Evolutionary conservation across 164 flowering plant genomes (phyloP).

Genomic region (Chloranthus sessilifolius): DNA sequence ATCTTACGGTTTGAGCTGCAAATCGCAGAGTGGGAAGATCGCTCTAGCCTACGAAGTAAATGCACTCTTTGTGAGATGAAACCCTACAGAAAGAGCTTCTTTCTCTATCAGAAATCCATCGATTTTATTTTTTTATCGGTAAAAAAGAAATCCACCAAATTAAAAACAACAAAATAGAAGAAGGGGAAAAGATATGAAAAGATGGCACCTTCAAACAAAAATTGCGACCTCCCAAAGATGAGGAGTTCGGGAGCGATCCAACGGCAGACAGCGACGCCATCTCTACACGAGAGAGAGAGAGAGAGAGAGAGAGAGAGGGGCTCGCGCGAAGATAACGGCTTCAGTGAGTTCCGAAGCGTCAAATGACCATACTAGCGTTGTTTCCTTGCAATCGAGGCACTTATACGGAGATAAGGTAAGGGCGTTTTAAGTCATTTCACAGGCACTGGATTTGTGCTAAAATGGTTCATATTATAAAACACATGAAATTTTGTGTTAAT

Average conservation of each 20-base stretch:
- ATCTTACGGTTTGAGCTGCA: conserved; percentile 16
- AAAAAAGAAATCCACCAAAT: not conserved
- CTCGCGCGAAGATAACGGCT: conserved; percentile 53
- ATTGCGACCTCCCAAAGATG: not conserved
- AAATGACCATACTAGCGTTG: too few relatives aligned
- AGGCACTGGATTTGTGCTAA: too few relatives aligned
- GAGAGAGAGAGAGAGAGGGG: conserved; percentile 6
- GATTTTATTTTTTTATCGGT: not conserved
- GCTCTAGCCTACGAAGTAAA: conserved; percentile 2
- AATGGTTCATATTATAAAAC: too few relatives aligned
- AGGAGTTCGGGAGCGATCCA: conserved; percentile 19
- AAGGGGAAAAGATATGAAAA: not conserved
- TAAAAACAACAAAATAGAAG: not conserved
- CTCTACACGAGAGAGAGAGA: conserved; percentile 11
- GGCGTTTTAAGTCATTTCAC: too few relatives aligned
- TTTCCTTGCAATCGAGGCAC: too few relatives aligned
- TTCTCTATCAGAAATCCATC: not conserved
- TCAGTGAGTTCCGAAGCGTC: too few relatives aligned
- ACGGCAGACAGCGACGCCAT: conserved; percentile 37
- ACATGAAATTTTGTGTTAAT: too few relatives aligned
- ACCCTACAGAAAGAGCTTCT: not conserved
- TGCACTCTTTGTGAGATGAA: conserved; percentile 13
- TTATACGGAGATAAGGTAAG: too few relatives aligned
- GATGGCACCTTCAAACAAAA: not conserved
- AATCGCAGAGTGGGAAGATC: conserved; percentile 1